These are phyloP conservation scores for Phytophthora agathidicida DNA, from an alignment of 352 stramenopile species.

Conservation along the genomic window DNA sequence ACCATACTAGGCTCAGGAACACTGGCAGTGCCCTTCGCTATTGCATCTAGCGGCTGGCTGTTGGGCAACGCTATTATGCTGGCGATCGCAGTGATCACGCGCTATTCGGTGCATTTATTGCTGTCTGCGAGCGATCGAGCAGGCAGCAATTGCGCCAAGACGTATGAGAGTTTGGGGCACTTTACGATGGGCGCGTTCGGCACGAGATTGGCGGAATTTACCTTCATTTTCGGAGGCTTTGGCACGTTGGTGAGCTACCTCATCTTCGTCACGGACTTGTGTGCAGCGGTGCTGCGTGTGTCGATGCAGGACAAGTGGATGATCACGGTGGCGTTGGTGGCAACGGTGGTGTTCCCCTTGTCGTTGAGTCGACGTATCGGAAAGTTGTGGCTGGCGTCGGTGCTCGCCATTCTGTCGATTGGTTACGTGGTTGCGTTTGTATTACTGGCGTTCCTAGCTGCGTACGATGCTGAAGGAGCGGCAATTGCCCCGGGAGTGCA, in stretches of 20 bases:
- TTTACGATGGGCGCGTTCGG: slow-evolving; percentile 71
- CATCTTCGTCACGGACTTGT: slow-evolving; percentile 82
- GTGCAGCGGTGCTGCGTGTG: slow-evolving; percentile 51
- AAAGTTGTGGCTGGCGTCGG: slow-evolving; percentile 64
- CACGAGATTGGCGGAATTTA: slow-evolving; percentile 74
- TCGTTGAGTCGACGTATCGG: slow-evolving; percentile 63
- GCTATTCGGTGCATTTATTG: slow-evolving; percentile 77
- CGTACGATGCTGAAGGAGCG: slow-evolving; percentile 16
- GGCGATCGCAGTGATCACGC: slow-evolving; percentile 69
- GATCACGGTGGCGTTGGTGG: slow-evolving; percentile 45
- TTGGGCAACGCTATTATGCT: slow-evolving; percentile 75
- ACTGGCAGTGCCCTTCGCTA: slow-evolving; percentile 72
- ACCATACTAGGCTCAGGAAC: slow-evolving; percentile 80
- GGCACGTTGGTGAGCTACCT: slow-evolving; percentile 84
- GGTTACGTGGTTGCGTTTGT: slow-evolving; percentile 75
- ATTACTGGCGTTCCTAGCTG: slow-evolving; percentile 47
- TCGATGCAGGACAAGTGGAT: slow-evolving; percentile 52
- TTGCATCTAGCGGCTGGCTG: slow-evolving; percentile 75
- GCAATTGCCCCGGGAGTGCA: slow-evolving; percentile 24
- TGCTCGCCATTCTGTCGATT: slow-evolving; percentile 72
- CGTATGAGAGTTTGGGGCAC: slow-evolving; percentile 78
- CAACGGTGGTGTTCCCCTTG: slow-evolving; percentile 59
- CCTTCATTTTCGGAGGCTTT: slow-evolving; percentile 86
- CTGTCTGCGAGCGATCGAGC: slow-evolving; percentile 68
- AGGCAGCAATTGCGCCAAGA: slow-evolving; percentile 65